Base-by-base conservation (phyloP, 176 grass and related monocot genomes). In the Echinochloa phyllopogon region DNA sequence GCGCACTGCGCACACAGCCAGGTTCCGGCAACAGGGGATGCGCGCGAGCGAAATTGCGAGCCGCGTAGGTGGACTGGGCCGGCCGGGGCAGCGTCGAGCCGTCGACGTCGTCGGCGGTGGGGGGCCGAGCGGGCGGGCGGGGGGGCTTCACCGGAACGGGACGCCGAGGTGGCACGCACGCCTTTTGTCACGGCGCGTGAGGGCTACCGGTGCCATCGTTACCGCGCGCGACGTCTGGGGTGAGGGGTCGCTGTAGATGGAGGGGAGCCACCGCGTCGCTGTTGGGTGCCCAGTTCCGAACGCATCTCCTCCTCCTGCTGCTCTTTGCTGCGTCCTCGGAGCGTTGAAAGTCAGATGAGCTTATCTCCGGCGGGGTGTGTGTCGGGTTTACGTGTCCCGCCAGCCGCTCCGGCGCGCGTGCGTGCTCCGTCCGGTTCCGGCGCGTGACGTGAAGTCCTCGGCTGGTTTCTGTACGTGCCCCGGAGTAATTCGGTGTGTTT, bases 141-240 rank as follows among this genome's bases (percentile, higher is more conserved):
- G 20, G 9, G 47, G 27, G 58, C 88, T 70, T 86, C 10, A 72
- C 78, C 41, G 0, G 24, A 8, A 86, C 50, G 72, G 5, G 72
- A 40, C 43, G 78, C 56, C 56, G 55, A 90, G 79, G 83, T 90
- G 88, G 88, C 78, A 15, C 1, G 38, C 11, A 6, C 29, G 29
- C 29, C 4, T 9, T 23, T 82, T 81, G 87, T 81, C 69, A 6
- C 50, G 82, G 69, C 69, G 82, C 49, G 49, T 10, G 41, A 33
- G 29, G 1, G 29, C 29, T 33, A 33, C 29, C 29, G 29, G 29
- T 33, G 29, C 27, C 68, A 27, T 25, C n/a, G 12, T 45, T 23
- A 1, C 56, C 21, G 6, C 4, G 50, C 5, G n/a, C 29, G 29
- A 24, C 20, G 20, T 42, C 65, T 9, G 51, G 51, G 78, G 40